phyloP scores from a whole-genome alignment of 345 rosid species.

The Cardamine resedifolia region DNA sequence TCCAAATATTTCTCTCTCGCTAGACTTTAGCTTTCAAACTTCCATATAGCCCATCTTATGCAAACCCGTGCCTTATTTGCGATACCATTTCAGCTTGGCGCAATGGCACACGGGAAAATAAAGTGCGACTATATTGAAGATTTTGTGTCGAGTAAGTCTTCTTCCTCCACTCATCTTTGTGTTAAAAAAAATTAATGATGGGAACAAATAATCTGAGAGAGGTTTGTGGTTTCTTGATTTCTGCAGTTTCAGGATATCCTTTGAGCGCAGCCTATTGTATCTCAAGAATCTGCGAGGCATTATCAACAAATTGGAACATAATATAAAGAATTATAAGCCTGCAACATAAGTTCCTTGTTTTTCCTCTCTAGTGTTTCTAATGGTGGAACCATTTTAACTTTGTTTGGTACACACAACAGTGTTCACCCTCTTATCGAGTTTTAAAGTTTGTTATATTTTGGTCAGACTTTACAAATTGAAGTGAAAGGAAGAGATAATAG shows the following conservation, averaged over 20 bases:
- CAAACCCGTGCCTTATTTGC: neutral
- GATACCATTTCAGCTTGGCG: slow-evolving; percentile 59
- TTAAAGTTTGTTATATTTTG: neutral
- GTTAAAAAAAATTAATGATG: neutral
- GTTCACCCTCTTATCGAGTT: neutral
- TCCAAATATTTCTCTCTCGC: neutral
- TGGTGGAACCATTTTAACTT: slow-evolving; percentile 1
- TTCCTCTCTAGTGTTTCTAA: neutral
- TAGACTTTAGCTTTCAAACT: neutral
- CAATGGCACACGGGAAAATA: slow-evolving; percentile 90
- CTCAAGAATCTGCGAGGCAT: slow-evolving; percentile 70
- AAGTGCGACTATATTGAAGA: slow-evolving; percentile 59
- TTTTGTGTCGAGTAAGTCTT: slow-evolving; percentile 57
- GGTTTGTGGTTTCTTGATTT: slow-evolving; percentile 6
- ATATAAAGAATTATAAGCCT: slow-evolving; percentile 26
- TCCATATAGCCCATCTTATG: neutral
- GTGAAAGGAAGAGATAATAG: neutral
- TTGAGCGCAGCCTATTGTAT: slow-evolving; percentile 86
- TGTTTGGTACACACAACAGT: slow-evolving; percentile 9
- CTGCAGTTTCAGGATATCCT: slow-evolving; percentile 84
- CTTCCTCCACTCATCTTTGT: neutral
- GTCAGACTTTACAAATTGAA: neutral
- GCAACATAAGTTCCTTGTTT: neutral
- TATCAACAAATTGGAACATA: slow-evolving; percentile 52
- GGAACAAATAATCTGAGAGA: slow-evolving; percentile 10